Percentiles rank a stretch among this genome's conserved stretches.
These are phyloP conservation scores for Cercophora sp. DNA, from an alignment of 495 filamentous ascomycete species.

Conservation along the genomic window DNA sequence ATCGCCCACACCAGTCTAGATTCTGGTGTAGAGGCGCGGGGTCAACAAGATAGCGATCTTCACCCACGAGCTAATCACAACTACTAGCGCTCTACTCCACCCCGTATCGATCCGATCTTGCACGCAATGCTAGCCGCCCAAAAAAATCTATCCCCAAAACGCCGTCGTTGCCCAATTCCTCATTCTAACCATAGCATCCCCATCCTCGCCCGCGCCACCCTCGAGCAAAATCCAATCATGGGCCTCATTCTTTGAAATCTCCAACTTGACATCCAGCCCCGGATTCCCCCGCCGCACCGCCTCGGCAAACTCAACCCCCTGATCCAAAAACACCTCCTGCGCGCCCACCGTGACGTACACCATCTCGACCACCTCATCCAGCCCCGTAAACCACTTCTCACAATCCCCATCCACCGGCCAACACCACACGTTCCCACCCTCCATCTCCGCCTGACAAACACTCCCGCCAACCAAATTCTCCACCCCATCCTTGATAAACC, in stretches of 20 bases:
- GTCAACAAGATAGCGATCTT: too few relatives aligned
- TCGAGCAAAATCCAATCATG: constrained; percentile 23
- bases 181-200: constrained; percentile 18
- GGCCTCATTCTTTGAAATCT: constrained; percentile 16
- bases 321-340: constrained; percentile 18
- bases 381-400: constrained; percentile 21
- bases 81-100: background rate
- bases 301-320: constrained; percentile 18
- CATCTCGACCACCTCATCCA: constrained; percentile 7
- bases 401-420: constrained; percentile 22
- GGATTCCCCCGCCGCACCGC: constrained; percentile 10
- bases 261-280: constrained; percentile 12
- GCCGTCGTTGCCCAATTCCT: constrained; percentile 12
- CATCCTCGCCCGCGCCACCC: constrained; percentile 8
- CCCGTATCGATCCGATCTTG: background rate
- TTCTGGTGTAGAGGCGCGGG: too few relatives aligned
- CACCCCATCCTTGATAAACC: background rate
- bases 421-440: constrained; percentile 23
- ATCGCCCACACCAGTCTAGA: too few relatives aligned
- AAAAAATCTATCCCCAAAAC: constrained; percentile 10
- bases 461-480: background rate
- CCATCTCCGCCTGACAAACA: background rate
- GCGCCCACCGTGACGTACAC: constrained; percentile 19
- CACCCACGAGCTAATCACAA: too few relatives aligned
- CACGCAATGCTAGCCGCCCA: background rate